Conservation (phyloP, 2,329 filamentous ascomycete genomes). For the Botrytis hyacinthi region DNA sequence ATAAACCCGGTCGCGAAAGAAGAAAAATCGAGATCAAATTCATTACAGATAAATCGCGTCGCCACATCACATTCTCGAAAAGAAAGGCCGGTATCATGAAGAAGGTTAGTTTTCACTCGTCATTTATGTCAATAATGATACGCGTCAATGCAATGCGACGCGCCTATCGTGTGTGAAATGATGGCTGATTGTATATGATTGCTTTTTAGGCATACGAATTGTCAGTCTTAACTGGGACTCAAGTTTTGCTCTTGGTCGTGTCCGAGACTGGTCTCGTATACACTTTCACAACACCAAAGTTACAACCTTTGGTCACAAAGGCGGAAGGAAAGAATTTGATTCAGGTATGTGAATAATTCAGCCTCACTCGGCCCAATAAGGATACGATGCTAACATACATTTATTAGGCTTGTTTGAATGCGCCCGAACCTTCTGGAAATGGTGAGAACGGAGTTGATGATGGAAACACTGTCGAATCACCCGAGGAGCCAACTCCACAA, state of each 20-base stretch:
- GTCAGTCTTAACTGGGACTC: slow-evolving; percentile 94
- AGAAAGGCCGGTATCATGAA: slow-evolving; percentile 99
- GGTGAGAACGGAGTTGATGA: slow-evolving; percentile 80
- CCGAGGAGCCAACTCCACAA: slow-evolving; percentile 78
- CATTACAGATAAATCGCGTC: slow-evolving; percentile 98
- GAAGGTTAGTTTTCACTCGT: slow-evolving; percentile 67
- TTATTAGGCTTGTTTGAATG: slow-evolving; percentile 90
- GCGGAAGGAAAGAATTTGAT: slow-evolving; percentile 99
- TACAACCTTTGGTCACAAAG: slow-evolving; percentile 97
- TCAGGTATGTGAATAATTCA: slow-evolving; percentile 60
- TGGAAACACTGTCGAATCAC: slow-evolving; percentile 76
- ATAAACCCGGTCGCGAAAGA: slow-evolving; percentile 95
- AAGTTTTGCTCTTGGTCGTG: slow-evolving; percentile 93
- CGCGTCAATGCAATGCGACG: slow-evolving; percentile 31
- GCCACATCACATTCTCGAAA: slow-evolving; percentile 99
- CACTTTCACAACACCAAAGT: slow-evolving; percentile 97
- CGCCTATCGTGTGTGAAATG: slow-evolving; percentile 24
- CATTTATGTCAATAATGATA: background rate
- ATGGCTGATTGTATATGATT: slow-evolving; percentile 28
- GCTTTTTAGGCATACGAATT: slow-evolving; percentile 81
- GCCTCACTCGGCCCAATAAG: background rate
- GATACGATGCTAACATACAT: slow-evolving; percentile 38
- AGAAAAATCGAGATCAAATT: slow-evolving; percentile 99
- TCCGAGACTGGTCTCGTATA: slow-evolving; percentile 97
- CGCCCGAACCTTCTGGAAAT: slow-evolving; percentile 81